Evolutionary conservation across 1,284 basidiomycete species (phyloP), one percentile per base, ranked within the genome.

Genomic region (Ceratobasidium theobromae): DNA sequence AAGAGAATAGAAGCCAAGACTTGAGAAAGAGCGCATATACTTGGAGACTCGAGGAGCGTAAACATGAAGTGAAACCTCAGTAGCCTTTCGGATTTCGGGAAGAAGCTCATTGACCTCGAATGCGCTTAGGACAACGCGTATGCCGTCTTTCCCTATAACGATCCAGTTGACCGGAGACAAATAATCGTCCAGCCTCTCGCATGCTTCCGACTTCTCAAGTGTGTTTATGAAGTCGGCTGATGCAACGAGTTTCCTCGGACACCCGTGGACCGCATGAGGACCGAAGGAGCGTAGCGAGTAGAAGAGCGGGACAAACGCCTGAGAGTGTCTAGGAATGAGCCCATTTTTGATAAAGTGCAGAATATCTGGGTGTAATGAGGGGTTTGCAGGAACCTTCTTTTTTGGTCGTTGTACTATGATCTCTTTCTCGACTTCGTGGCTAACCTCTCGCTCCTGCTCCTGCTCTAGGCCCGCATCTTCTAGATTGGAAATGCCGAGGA

Each of bases 381-480:
- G 68, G 1, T 33, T 35, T 9, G 48, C 65, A n/a, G 65, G n/a
- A 4, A 45, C 5, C 6, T 28, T 27, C 46, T 52, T 67, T 12
- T 49, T 3, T 28, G 68, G 68, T n/a, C 54, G 48, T 27, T 69
- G 18, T 14, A 69, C 18, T 28, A 64, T 48, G 18, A 25, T 55
- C 51, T 69, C 49, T 3, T 28, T 40, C 45, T 69, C 68, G 12
- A 67, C 28, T 38, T 69, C 68, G 32, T 45, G 40, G 8, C 67
- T 70, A 1, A 82, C 73, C 68, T 84, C 82, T 18, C 79, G 73
- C 57, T 83, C 82, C 66, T 83, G 81, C 67, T 83, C 82, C 68
- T 83, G 81, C 2, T 77, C 77, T 66, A 79, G 70, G 14, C 68
- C 60, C 0, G 69, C 41, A 32, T 74, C 69, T 1, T 57, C 30